Evolutionary conservation across 176 grass and related monocot genomes (phyloP).

Genomic region (Thalia dealbata): DNA sequence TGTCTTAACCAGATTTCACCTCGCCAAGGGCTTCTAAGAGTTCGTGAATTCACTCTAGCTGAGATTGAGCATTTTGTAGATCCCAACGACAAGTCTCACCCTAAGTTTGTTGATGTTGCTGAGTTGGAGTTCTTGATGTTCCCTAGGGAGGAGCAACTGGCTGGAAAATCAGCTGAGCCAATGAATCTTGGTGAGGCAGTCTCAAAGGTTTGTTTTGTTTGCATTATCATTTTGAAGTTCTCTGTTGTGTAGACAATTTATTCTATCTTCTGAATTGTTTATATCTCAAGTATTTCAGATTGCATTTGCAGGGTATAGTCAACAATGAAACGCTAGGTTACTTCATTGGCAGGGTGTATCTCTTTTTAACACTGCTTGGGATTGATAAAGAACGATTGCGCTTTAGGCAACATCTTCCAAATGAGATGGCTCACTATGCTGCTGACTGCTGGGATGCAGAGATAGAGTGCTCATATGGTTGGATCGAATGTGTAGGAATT

Average conservation of each 20-base stretch:
- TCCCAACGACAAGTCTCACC: constrained; percentile 69
- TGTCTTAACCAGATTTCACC: constrained; percentile 50
- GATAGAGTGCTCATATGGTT: constrained; percentile 72
- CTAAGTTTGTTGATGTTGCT: constrained; percentile 69
- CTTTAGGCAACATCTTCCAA: constrained; percentile 74
- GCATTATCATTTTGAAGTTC: background rate
- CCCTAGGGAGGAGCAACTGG: constrained; percentile 54
- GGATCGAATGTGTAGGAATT: constrained; percentile 82
- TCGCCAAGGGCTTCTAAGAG: constrained; percentile 79
- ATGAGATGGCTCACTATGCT: constrained; percentile 90
- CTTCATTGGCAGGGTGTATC: constrained; percentile 77
- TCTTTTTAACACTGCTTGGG: constrained; percentile 65
- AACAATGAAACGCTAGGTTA: constrained; percentile 86
- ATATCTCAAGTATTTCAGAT: background rate
- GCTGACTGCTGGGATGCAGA: constrained; percentile 87
- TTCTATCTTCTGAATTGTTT: background rate
- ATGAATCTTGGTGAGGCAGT: constrained; percentile 50
- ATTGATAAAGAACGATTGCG: constrained; percentile 50
- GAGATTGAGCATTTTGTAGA: constrained; percentile 91
- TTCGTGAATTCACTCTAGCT: constrained; percentile 71
- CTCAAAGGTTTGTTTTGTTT: constrained; percentile 41
- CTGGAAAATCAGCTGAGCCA: constrained; percentile 46
- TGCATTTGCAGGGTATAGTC: constrained; percentile 46
- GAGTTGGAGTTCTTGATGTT: constrained; percentile 66
- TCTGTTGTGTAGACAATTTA: background rate